phyloP scores from a whole-genome alignment of 1,284 basidiomycete genomes.

The Pterula multifida region DNA sequence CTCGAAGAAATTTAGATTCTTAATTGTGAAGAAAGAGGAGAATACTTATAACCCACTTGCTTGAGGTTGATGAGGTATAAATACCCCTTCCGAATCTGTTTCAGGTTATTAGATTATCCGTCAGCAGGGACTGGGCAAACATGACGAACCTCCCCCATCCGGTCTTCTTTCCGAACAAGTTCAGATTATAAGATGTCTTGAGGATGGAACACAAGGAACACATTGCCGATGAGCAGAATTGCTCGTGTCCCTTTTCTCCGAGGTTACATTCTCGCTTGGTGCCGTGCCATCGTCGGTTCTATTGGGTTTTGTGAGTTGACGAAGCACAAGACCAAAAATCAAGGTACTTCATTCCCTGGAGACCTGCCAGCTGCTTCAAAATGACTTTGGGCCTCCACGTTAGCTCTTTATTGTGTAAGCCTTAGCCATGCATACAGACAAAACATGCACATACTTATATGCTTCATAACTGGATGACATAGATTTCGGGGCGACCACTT shows the following conservation, averaged over 20 bases:
- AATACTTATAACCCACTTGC: slow-evolving; percentile 29
- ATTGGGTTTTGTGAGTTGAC: not conserved
- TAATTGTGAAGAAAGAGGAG: not conserved
- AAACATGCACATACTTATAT: slow-evolving; percentile 33
- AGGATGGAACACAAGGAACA: slow-evolving; percentile 52
- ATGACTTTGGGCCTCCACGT: slow-evolving; percentile 44
- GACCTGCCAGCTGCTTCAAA: slow-evolving; percentile 37
- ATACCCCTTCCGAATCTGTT: slow-evolving; percentile 47
- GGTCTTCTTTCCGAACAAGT: slow-evolving; percentile 49
- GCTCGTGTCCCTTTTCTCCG: slow-evolving; percentile 44
- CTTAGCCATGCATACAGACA: slow-evolving; percentile 1
- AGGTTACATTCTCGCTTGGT: slow-evolving; percentile 42
- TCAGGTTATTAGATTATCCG: slow-evolving; percentile 4
- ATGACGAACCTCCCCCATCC: slow-evolving; percentile 44
- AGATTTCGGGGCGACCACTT: slow-evolving; percentile 36
- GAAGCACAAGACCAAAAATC: not conserved
- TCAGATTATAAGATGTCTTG: slow-evolving; percentile 45
- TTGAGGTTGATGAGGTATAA: slow-evolving; percentile 47
- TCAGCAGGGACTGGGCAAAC: slow-evolving; percentile 3
- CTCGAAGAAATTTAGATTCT: slow-evolving; percentile 16
- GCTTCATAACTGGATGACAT: slow-evolving; percentile 40
- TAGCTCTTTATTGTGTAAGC: slow-evolving; percentile 19
- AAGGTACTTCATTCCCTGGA: slow-evolving; percentile 40
- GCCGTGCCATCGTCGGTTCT: slow-evolving; percentile 44
- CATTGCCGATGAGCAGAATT: slow-evolving; percentile 37